Percentiles rank a stretch among this genome's conserved stretches.
phyloP scores from a whole-genome alignment of 2,329 filamentous ascomycete genomes.

The Penicillium glabrum region DNA sequence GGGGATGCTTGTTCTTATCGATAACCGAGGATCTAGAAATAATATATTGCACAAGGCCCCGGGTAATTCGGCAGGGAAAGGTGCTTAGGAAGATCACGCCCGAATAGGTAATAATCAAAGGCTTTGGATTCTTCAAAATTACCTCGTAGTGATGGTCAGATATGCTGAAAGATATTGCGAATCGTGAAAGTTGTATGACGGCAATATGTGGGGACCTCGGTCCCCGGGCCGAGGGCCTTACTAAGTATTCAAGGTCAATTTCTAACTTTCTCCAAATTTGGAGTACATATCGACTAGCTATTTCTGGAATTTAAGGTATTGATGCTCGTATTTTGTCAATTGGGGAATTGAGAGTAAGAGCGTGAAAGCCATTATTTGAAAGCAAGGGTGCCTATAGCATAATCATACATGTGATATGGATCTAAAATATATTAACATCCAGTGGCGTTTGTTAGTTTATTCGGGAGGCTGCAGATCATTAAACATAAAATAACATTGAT shows the following conservation, averaged over 20 bases:
- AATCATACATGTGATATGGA: neutral
- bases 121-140: neutral
- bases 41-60: neutral
- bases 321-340: neutral
- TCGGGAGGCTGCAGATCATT: neutral
- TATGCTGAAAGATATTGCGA: neutral
- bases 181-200: neutral
- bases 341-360: neutral
- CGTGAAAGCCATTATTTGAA: neutral
- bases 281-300: neutral
- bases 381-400: no score
- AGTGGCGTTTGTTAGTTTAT: neutral
- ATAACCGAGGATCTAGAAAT: conserved; percentile 14
- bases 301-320: neutral
- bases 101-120: no score
- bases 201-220: conserved; percentile 8
- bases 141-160: neutral
- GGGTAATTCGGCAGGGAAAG: neutral
- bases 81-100: neutral
- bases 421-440: neutral
- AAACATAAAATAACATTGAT: neutral
- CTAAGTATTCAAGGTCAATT: conserved; percentile 1
- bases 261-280: conserved; percentile 9
- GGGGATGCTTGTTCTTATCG: conserved; percentile 18
- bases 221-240: conserved; percentile 6